Evolutionary conservation across 352 stramenopile species (phyloP).

Genomic region (Pythium dissotocum): DNA sequence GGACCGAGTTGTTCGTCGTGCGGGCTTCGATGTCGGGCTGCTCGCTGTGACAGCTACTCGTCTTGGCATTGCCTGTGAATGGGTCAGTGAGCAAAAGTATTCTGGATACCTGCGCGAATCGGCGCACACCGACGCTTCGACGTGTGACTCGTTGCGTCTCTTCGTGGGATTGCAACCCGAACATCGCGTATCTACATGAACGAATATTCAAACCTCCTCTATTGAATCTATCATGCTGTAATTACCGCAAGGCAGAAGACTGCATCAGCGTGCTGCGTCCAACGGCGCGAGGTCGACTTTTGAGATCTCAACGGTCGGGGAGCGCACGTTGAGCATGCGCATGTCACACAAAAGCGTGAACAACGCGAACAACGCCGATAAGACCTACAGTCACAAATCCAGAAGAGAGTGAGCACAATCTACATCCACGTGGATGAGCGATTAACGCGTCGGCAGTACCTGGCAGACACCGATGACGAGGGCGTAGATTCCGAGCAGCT

Average conservation of each 20-base stretch:
- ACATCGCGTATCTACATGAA: neutral
- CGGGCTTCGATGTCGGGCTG: slow-evolving; percentile 1
- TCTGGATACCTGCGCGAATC: slow-evolving; percentile 2
- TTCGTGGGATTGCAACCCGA: neutral
- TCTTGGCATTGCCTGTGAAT: neutral
- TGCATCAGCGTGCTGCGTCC: neutral
- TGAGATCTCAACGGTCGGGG: slow-evolving; percentile 39
- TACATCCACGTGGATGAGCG: neutral
- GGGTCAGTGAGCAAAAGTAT: neutral
- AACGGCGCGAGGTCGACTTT: slow-evolving; percentile 23
- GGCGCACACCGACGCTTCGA: neutral
- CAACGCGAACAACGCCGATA: slow-evolving; percentile 47
- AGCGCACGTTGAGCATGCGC: slow-evolving; percentile 39
- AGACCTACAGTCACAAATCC: slow-evolving; percentile 25
- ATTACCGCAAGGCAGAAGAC: neutral
- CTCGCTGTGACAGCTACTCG: neutral
- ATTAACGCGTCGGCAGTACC: slow-evolving; percentile 5
- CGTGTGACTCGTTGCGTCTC: neutral
- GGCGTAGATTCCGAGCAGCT: slow-evolving; percentile 42
- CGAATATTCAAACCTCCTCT: neutral
- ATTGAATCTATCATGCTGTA: neutral
- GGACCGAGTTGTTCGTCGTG: neutral
- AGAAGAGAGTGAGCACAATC: neutral
- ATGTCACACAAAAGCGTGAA: slow-evolving; percentile 69
- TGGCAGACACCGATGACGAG: slow-evolving; percentile 41